Evolutionary conservation across 371 early-diverging fungal species (phyloP), one percentile per base, ranked within the genome.

Genomic region (Coemansia sp.): DNA sequence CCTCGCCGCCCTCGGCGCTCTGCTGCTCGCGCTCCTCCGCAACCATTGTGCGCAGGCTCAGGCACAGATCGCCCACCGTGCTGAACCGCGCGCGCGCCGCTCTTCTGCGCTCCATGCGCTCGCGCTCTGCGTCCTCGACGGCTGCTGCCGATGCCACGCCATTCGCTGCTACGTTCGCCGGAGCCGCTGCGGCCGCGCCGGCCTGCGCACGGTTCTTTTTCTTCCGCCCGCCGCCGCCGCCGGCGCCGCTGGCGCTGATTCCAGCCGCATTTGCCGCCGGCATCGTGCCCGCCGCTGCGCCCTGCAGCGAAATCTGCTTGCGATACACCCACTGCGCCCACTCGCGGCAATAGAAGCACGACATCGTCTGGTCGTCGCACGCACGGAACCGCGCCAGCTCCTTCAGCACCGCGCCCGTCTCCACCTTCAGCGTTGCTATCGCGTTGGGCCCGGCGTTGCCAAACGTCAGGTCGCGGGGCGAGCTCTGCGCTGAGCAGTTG

Each of bases 241-340:
- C 18, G 18, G 18, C 18, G 18, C 18, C 18, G 18, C 18, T 18
- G 14, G 60, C 34, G 14, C 47, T 12, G 51, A 36, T 50, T 3
- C 46, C 32, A 33, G 52, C 42, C 2, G 57, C 16, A n/a, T n/a
- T 50, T 9, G 58, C 58, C 0, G 56, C 58, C 2, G 37, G 37
- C 46, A 16, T 16, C 46, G 46, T 9, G 24, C 46, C 46, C n/a
- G 32, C 34, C 3, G 54, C 44, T 2, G 55, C 40, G 0, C 62
- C 62, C 60, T 67, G 69, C 31, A 54, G 60, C 44, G 77, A 62
- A 14, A 80, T 69, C 55, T 77, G 87, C 76, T 88, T 88, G 62
- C 89, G 87, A 68, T 90, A 90, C 12, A 90, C 86, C 77, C 81
- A 88, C 58, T 85, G 87, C 31, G 89, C 88, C 92, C 92, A 92